Conservation (phyloP, 2,329 filamentous ascomycete genomes). For the Ascochyta lentis region DNA sequence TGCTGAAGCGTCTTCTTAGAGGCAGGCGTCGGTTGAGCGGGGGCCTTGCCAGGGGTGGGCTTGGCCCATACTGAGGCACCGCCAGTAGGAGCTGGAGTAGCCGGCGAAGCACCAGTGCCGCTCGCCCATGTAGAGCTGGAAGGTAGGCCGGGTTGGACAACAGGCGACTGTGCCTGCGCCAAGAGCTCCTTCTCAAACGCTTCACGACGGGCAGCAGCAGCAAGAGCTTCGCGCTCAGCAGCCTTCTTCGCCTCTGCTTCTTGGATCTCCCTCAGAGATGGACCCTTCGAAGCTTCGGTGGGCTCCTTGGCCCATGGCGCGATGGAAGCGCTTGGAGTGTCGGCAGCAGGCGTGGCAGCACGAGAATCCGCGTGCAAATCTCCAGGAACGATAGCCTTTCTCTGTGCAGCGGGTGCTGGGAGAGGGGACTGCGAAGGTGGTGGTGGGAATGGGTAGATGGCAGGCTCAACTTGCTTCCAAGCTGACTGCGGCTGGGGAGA, state of each 20-base stretch:
- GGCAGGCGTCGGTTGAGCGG: slow-evolving; percentile 48
- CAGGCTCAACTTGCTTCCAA: slow-evolving; percentile 68
- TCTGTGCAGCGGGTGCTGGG: slow-evolving; percentile 86
- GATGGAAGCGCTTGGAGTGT: slow-evolving; percentile 72
- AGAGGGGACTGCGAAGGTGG: slow-evolving; percentile 80
- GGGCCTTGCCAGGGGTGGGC: slow-evolving; percentile 57
- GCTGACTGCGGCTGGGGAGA: slow-evolving; percentile 61
- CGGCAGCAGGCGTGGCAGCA: slow-evolving; percentile 75
- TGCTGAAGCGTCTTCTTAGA: slow-evolving; percentile 91
- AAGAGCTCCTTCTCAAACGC: slow-evolving; percentile 80
- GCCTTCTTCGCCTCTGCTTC: slow-evolving; percentile 93
- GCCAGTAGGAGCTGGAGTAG: slow-evolving; percentile 60
- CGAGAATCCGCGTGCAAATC: slow-evolving; percentile 72
- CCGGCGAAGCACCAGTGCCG: slow-evolving; percentile 66
- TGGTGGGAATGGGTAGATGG: slow-evolving; percentile 81
- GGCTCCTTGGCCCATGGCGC: slow-evolving; percentile 95
- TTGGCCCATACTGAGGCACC: slow-evolving; percentile 69
- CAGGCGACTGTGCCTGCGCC: slow-evolving; percentile 64
- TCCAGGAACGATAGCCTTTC: slow-evolving; percentile 85
- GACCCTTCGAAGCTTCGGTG: slow-evolving; percentile 75
- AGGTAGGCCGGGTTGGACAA: slow-evolving; percentile 79
- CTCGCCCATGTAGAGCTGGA: slow-evolving; percentile 90
- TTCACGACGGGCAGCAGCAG: slow-evolving; percentile 77
- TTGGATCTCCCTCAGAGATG: slow-evolving; percentile 95
- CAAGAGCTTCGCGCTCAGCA: slow-evolving; percentile 83